phyloP scores from a whole-genome alignment of 2,329 filamentous ascomycete genomes.

The Coniochaeta hoffmannii region DNA sequence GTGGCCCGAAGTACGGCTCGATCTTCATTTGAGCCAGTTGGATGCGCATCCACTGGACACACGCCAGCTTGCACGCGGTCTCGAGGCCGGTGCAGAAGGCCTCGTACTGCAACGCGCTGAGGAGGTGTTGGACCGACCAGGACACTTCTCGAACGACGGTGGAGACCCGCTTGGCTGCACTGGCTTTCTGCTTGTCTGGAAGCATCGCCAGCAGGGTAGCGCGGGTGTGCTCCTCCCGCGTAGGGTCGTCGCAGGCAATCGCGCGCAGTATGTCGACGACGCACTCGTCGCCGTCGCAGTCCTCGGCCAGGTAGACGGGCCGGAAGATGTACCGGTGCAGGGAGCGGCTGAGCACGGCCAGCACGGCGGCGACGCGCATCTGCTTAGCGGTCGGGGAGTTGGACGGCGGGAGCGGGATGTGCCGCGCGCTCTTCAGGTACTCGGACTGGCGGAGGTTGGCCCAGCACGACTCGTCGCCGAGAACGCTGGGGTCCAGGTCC shows the following conservation, averaged over 20 bases:
- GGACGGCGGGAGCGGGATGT: constrained; percentile 25
- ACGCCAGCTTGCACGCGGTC: constrained; percentile 19
- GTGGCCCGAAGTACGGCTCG: constrained; percentile 27
- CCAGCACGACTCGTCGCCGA: constrained; percentile 25
- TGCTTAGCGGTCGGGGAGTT: constrained; percentile 26
- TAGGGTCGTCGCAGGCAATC: constrained; percentile 21
- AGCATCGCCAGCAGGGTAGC: constrained; percentile 22
- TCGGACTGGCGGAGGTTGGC: constrained; percentile 22
- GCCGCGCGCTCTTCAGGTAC: constrained; percentile 23
- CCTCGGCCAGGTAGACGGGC: constrained; percentile 20
- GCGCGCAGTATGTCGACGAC: constrained; percentile 20
- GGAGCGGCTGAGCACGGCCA: constrained; percentile 23
- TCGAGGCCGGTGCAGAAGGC: constrained; percentile 21
- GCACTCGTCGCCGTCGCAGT: constrained; percentile 12
- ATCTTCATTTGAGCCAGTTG: constrained; percentile 24
- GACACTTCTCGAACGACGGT: constrained; percentile 25
- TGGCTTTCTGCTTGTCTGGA: constrained; percentile 20
- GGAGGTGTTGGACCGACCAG: constrained; percentile 24
- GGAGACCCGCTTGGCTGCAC: constrained; percentile 19
- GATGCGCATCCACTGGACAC: constrained; percentile 24
- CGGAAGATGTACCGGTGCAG: constrained; percentile 26
- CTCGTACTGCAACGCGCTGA: constrained; percentile 22
- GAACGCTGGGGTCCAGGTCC: constrained; percentile 22
- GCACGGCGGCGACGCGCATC: constrained; percentile 27
- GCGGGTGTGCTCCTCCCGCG: constrained; percentile 22